Evolutionary conservation across 2,329 filamentous ascomycete genomes (phyloP).

Genomic region (Teratosphaeriaceae sp.): DNA sequence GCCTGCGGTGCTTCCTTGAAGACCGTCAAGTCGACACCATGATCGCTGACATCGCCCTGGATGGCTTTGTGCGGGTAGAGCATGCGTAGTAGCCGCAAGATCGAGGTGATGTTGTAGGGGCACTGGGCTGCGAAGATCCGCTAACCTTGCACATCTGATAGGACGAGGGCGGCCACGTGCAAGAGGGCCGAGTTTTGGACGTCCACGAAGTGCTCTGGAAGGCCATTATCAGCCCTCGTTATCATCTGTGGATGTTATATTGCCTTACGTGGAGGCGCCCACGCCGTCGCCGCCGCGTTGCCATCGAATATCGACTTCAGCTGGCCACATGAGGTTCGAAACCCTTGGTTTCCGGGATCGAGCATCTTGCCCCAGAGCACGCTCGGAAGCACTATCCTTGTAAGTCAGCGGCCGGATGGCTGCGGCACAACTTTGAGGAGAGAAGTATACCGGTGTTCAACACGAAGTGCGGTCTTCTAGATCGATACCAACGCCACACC

Average conservation of each 20-base stretch:
- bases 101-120: constrained; percentile 38
- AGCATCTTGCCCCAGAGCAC: constrained; percentile 9
- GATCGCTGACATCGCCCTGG: constrained; percentile 18
- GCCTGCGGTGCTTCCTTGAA: constrained; percentile 17
- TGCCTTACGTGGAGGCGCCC: constrained; percentile 10
- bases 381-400: constrained; percentile 9
- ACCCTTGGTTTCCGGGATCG: constrained; percentile 7
- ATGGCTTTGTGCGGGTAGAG: constrained; percentile 34
- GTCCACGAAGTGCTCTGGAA: constrained; percentile 35
- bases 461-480: constrained; percentile 35
- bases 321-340: not conserved
- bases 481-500: constrained; percentile 38
- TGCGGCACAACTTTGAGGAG: constrained; percentile 40
- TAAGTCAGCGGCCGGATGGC: constrained; percentile 30
- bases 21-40: constrained; percentile 17
- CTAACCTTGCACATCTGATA: constrained; percentile 39
- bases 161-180: constrained; percentile 44
- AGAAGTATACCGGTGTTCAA: constrained; percentile 34
- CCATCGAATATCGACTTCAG: constrained; percentile 10
- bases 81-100: constrained; percentile 31
- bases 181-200: constrained; percentile 44
- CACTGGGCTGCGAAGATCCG: constrained; percentile 46
- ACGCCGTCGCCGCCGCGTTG: constrained; percentile 6
- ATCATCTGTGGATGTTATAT: not conserved
- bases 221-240: not conserved